Evolutionary conservation across 164 flowering plant species (phyloP).

Genomic region (Aristolochia fimbriata): DNA sequence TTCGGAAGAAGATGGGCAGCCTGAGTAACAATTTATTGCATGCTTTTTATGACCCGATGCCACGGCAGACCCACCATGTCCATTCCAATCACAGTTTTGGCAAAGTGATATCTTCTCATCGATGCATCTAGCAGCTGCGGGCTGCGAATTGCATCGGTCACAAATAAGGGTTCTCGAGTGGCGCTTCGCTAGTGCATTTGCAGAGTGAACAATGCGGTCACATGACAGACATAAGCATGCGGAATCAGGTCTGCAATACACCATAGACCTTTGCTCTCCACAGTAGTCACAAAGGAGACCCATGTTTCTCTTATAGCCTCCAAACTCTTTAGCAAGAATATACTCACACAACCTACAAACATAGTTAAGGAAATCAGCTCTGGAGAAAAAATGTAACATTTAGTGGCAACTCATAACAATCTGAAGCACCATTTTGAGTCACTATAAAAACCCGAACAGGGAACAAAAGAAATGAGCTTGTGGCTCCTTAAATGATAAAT

Average conservation of each 20-base stretch:
- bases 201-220: conserved; percentile 86
- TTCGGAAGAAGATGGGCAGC: conserved; percentile 79
- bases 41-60: conserved; percentile 52
- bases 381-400: no score
- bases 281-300: conserved; percentile 82
- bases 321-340: background rate
- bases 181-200: conserved; percentile 85
- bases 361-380: no score
- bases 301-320: conserved; percentile 28
- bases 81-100: conserved; percentile 77
- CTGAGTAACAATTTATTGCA: conserved; percentile 67
- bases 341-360: background rate
- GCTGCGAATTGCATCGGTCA: conserved; percentile 75
- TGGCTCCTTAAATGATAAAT: no score
- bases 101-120: conserved; percentile 75
- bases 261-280: conserved; percentile 73
- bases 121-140: conserved; percentile 66
- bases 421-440: no score
- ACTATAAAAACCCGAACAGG: no score
- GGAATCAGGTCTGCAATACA: conserved; percentile 84
- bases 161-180: conserved; percentile 81
- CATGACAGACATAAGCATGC: conserved; percentile 89
- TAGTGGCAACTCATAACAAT: no score
- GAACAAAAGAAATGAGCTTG: no score
- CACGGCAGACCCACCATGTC: conserved; percentile 32